Evolutionary conservation across 306 rosid genomes (phyloP), one percentile per base, ranked within the genome.

Genomic region (Quercus robur): DNA sequence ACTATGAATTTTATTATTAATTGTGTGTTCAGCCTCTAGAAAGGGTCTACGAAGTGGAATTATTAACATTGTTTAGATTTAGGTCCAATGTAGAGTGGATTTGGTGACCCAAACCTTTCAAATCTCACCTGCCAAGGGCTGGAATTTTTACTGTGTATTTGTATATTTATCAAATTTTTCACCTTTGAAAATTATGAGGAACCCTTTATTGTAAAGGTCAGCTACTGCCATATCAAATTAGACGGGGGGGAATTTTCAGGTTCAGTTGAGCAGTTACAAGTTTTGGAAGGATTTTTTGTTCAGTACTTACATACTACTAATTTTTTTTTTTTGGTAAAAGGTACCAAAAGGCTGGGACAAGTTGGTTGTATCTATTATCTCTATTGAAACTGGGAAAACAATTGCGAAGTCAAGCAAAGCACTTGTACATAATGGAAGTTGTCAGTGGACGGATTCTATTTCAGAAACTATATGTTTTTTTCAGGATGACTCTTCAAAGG

Each of bases 281-380:
- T 20, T 64, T 64, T 64, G 18, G 70, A 64, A 64, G 68, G 14
- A 31, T 64, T 20, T 64, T 64, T 64, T 28, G 70, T 64, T 38
- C 2, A 30, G 19, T 17, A 64, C 46, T 30, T n/a, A 7, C 46
- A 64, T 21, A 5, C 28, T 28, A 30, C 46, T 6, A 62, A 14
- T 31, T 7, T 0, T 30, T 30, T 30, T 64, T 61, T 11, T 25
- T 25, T 28, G 41, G 23, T 33, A 46, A 57, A 76, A 86, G 94
- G 90, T 90, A 31, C 90, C 94, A 46, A 86, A 86, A 81, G 94
- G 94, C 38, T 90, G 92, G 92, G 92, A 90, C 79, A 90, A 88
- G 84, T 80, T 90, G 73, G 84, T 85, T 80, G 84, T 90, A 71
- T 88, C 92, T 75, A 75, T 85, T 70, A 76, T 80, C 57, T 86